Evolutionary conservation across 2,329 filamentous ascomycete genomes (phyloP), one percentile per base, ranked within the genome.

Genomic region (Aspergillus tubingensis): DNA sequence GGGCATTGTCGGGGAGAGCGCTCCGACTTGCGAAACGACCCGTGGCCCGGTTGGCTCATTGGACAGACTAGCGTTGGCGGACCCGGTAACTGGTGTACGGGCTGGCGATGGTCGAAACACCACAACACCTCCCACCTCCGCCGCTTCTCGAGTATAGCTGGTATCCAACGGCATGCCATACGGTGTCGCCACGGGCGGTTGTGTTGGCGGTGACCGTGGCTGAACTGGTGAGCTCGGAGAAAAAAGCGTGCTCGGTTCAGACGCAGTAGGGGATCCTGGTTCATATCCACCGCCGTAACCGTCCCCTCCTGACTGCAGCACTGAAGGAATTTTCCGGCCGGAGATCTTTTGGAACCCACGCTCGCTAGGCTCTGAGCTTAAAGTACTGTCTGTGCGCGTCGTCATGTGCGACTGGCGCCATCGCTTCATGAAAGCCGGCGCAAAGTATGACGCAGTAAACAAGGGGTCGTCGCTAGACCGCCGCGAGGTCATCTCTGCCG

Each of bases 331-430:
- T 59, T 82, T 82, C 27, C 80, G 73, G 10, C 80, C 80, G 7
- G 79, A 79, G 23, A 82, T 75, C 64, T 80, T 81, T 61, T 82
- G 80, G 62, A 82, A 82, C 3, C 80, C 80, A 8, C 79, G 77
- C 61, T 82, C 80, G 52, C 76, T 77, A 7, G 75, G 67, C 17
- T 62, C 68, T 2, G 76, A 74, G 15, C 71, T 72, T 11, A 72
- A 58, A 5, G 41, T 44, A 2, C 73, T 76, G 27, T 74, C 70
- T 10, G 75, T 76, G 27, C 72, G 68, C 13, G 70, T 70, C 49
- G 73, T 76, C 59, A 68, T 72, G 55, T 67, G 74, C 25, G 68
- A 80, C 57, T 72, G 66, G n/a, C 76, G 70, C 74, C 76, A 78
- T 32, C 77, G 74, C 56, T 73, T 74, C 61, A 80, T 72, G 48